Evolutionary conservation across 805 yeast species (phyloP).

Genomic region (Maudiozyma serrabonitensis): DNA sequence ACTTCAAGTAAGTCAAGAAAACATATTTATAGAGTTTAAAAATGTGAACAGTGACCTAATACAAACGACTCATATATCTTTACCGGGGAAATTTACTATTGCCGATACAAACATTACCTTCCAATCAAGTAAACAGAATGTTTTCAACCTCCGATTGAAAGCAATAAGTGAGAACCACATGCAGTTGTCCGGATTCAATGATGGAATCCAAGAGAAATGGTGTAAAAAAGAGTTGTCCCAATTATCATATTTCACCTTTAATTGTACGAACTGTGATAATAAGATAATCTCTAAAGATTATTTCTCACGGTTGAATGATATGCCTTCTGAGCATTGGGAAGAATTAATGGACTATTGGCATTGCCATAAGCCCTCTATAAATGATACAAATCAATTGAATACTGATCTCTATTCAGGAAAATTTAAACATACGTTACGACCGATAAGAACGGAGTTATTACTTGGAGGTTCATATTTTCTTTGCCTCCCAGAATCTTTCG

Average conservation of each 20-base stretch:
- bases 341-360: slow-evolving; percentile 98
- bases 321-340: slow-evolving; percentile 91
- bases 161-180: not conserved
- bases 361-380: slow-evolving; percentile 63
- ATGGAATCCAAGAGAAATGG: slow-evolving; percentile 2
- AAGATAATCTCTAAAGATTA: slow-evolving; percentile 7
- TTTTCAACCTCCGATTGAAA: slow-evolving; percentile 7
- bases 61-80: not conserved
- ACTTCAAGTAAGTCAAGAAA: not conserved
- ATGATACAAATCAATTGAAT: slow-evolving; percentile 9
- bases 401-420: slow-evolving; percentile 7
- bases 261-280: slow-evolving; percentile 12
- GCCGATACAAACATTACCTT: not conserved
- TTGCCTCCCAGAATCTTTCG: slow-evolving; percentile 9
- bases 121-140: not conserved
- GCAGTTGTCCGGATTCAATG: not conserved
- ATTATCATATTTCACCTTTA: slow-evolving; percentile 4
- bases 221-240: not conserved
- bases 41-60: not conserved
- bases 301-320: slow-evolving; percentile 32
- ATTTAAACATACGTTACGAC: slow-evolving; percentile 16
- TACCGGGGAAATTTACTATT: slow-evolving; percentile 6
- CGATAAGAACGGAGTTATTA: slow-evolving; percentile 18
- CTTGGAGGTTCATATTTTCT: slow-evolving; percentile 21
- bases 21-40: not conserved